Evolutionary conservation across 2,329 filamentous ascomycete species (phyloP), one percentile per base, ranked within the genome.

Genomic region (Calonectria fujianensis): DNA sequence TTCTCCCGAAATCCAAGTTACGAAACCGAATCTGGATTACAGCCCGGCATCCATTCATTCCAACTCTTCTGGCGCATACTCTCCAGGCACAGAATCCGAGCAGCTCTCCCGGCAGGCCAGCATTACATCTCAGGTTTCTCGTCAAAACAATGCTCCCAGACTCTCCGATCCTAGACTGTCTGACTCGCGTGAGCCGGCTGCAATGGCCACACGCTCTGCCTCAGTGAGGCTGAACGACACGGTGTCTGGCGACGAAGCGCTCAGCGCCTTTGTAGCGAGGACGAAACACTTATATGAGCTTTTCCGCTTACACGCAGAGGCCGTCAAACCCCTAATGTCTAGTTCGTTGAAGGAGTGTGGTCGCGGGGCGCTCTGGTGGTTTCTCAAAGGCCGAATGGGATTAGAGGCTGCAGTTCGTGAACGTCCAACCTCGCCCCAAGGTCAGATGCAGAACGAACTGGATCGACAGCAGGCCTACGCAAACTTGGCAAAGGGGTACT

Each of bases 321-420:
- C 93, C 39, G 88, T 93, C 37, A 92, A 91, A 76, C 92, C 94
- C 0, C 83, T 96, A 6, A 88, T 91, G 70, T 89, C 90, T 37
- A 93, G 91, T 66, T 87, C 91, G 0, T 88, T 93, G 0, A 88
- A 90, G 61, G 91, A 95, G 74, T 93, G 96, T 87, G 88, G 94
- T 13, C 90, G 94, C 73, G 93, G 93, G 31, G 93, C 92, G 4
- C 87, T 95, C 0, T 98, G 96, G 96, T 98, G 96, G 96, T 97
- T 98, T 81, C 83, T 98, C 59, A 94, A 92, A 78, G 96, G 96
- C 27, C 93, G 96, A 75, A 91, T 93, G 81, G 92, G 93, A 13
- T 88, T 98, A 67, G 96, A 98, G 83, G 85, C 86, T 16, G 88
- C 93, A 50, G 92, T 97, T 61, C 90, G 95, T 74, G 92, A 91